These are phyloP conservation scores for Globisporangium apiculatum DNA, from an alignment of 352 stramenopile genomes.

Conservation along the genomic window DNA sequence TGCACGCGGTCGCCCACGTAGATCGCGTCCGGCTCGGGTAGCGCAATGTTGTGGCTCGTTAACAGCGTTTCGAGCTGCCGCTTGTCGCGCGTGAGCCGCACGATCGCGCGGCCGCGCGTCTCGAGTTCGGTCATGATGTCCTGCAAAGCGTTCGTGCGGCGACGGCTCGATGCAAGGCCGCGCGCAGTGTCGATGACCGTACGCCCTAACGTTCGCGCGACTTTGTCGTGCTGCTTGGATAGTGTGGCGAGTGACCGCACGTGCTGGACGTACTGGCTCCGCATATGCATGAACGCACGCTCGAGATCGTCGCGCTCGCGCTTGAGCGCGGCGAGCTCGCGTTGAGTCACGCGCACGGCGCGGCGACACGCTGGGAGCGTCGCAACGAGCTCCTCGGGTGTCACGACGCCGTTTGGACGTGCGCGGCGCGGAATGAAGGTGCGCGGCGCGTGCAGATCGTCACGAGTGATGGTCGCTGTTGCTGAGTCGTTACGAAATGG, in stretches of 20 bases:
- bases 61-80: constrained; percentile 46
- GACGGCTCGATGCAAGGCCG: constrained; percentile 54
- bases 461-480: no score
- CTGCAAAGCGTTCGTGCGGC: constrained; percentile 63
- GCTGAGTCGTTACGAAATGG: neutral
- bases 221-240: constrained; percentile 62
- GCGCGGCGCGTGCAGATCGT: neutral
- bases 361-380: constrained; percentile 54
- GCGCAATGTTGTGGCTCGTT: constrained; percentile 25
- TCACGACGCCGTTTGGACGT: constrained; percentile 41
- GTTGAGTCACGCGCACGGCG: constrained; percentile 68
- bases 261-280: constrained; percentile 54
- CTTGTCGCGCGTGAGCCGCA: constrained; percentile 62
- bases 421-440: neutral
- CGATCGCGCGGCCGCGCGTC: constrained; percentile 35
- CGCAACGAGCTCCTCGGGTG: constrained; percentile 69
- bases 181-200: constrained; percentile 47
- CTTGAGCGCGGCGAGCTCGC: constrained; percentile 56
- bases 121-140: constrained; percentile 81
- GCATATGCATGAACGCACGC: constrained; percentile 59
- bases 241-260: constrained; percentile 58
- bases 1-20: constrained; percentile 54
- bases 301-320: constrained; percentile 76
- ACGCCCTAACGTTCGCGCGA: constrained; percentile 33
- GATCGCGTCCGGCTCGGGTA: constrained; percentile 57